phyloP scores from a whole-genome alignment of 768 basidiomycete species.

The Termitomyces sp. region DNA sequence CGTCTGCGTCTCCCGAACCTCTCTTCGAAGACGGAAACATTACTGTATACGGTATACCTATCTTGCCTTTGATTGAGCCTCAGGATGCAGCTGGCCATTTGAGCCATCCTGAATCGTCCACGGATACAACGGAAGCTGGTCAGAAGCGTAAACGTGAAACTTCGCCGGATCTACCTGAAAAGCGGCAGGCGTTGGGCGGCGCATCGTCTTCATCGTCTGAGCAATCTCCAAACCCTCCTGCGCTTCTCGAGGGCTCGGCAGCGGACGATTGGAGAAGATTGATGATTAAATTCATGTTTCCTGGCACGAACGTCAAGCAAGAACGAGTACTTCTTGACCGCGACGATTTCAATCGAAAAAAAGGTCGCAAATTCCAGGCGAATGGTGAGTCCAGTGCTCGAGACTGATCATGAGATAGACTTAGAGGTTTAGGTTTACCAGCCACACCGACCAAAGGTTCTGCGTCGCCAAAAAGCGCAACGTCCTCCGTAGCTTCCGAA shows the following conservation, averaged over 20 bases:
- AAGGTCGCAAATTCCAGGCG: neutral
- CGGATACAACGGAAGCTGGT: slow-evolving; percentile 13
- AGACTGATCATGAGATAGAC: neutral
- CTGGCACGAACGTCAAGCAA: slow-evolving; percentile 29
- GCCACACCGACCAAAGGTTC: neutral
- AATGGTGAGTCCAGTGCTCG: neutral
- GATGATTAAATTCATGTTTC: slow-evolving; percentile 62
- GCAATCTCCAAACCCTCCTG: slow-evolving; percentile 24
- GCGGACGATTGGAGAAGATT: slow-evolving; percentile 55
- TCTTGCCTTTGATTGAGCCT: slow-evolving; percentile 20
- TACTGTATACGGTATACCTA: slow-evolving; percentile 58
- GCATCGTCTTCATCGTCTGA: slow-evolving; percentile 18
- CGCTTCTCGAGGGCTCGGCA: slow-evolving; percentile 34
- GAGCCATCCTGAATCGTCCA: neutral
- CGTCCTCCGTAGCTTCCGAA: neutral
- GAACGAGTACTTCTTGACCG: slow-evolving; percentile 1
- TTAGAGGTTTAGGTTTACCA: neutral
- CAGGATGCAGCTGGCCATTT: neutral
- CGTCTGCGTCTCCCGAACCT: slow-evolving; percentile 29
- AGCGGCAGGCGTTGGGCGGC: slow-evolving; percentile 19
- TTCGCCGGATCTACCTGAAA: slow-evolving; percentile 34
- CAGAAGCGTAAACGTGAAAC: slow-evolving; percentile 43
- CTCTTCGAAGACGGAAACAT: slow-evolving; percentile 63
- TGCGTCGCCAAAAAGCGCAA: neutral
- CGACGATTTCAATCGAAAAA: neutral